Evolutionary conservation across 2,329 filamentous ascomycete genomes (phyloP).

Genomic region (Apiospora arundinis): DNA sequence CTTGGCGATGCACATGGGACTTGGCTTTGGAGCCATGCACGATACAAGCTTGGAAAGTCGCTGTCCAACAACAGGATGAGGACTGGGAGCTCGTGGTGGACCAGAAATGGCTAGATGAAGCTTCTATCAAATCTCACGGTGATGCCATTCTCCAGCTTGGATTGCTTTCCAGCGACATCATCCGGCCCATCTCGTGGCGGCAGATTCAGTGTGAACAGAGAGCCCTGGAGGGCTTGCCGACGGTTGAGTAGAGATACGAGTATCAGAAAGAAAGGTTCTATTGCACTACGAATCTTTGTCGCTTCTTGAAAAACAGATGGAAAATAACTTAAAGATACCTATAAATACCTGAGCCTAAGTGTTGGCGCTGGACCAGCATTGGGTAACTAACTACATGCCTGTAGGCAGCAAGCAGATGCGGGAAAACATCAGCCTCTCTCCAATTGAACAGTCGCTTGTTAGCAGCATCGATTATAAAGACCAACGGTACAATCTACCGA

Average conservation of each 20-base stretch:
- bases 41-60: slow-evolving; percentile 39
- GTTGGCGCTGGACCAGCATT: too few species aligned
- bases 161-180: slow-evolving; percentile 35
- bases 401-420: too few species aligned
- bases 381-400: too few species aligned
- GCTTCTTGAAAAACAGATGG: too few species aligned
- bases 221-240: slow-evolving; percentile 28
- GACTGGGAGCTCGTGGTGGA: slow-evolving; percentile 30
- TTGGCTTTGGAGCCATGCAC: slow-evolving; percentile 33
- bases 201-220: slow-evolving; percentile 41
- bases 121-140: slow-evolving; percentile 38
- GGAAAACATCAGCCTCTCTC: too few species aligned
- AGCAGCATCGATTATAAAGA: too few species aligned
- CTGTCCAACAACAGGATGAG: slow-evolving; percentile 29
- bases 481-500: too few species aligned
- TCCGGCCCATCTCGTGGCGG: slow-evolving; percentile 42
- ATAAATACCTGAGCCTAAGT: too few species aligned
- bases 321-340: too few species aligned
- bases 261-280: not conserved
- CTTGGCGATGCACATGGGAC: slow-evolving; percentile 39
- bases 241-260: not conserved
- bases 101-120: slow-evolving; percentile 36
- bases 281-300: not conserved
- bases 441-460: too few species aligned
- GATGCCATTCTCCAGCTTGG: slow-evolving; percentile 40